Conservation (phyloP, 2,329 filamentous ascomycete genomes). For the Exophiala spinifera region DNA sequence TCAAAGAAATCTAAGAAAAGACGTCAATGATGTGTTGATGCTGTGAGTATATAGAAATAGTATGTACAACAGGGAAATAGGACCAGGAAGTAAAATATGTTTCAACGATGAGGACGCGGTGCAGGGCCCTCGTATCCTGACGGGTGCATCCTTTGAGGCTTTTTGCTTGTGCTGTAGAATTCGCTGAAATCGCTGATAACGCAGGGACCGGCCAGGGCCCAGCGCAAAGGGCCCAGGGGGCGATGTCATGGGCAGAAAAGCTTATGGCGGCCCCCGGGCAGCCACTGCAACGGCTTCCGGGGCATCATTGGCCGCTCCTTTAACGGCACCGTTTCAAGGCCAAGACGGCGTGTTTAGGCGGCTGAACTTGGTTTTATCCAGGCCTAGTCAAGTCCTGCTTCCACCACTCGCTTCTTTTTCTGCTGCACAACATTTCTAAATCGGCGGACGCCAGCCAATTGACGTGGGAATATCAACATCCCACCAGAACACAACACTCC, state of each 20-base stretch:
- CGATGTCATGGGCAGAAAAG: neutral
- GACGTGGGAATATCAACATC: neutral
- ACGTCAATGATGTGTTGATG: neutral
- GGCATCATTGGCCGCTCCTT: no score
- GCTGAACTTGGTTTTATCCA: neutral
- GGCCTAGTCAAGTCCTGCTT: neutral
- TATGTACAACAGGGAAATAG: neutral
- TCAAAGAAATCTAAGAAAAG: constrained; percentile 4
- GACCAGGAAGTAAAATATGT: neutral
- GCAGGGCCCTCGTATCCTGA: neutral
- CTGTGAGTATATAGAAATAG: neutral
- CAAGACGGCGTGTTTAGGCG: neutral
- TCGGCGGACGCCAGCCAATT: neutral
- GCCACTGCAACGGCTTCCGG: no score
- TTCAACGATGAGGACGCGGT: neutral
- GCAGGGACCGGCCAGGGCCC: no score
- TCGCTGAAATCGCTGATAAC: no score
- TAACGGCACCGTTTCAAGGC: neutral
- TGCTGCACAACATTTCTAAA: neutral
- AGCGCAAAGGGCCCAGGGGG: no score
- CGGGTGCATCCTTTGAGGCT: neutral
- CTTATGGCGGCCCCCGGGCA: neutral
- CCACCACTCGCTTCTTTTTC: constrained; percentile 1
- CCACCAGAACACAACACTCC: neutral
- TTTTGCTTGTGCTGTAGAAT: neutral